phyloP scores from a whole-genome alignment of 2,329 filamentous ascomycete species.

The Sarocladiaceae sp. region DNA sequence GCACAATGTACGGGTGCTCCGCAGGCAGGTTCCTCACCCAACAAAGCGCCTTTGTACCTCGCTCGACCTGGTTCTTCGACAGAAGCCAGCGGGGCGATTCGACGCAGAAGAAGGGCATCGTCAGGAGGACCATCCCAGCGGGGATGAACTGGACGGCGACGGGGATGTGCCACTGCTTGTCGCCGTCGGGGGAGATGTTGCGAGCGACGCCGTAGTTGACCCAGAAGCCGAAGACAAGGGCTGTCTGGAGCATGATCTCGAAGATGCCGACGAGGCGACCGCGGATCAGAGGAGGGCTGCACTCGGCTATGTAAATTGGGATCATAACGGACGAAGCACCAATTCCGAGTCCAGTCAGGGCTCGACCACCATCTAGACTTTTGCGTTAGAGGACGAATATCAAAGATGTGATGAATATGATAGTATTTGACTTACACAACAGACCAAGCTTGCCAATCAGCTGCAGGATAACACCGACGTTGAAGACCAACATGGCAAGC shows the following conservation, averaged over 20 bases:
- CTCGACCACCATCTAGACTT: conserved; percentile 53
- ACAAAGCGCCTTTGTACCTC: conserved; percentile 52
- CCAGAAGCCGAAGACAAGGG: conserved; percentile 59
- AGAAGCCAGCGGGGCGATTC: conserved; percentile 68
- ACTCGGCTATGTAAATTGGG: conserved; percentile 55
- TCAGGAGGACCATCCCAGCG: conserved; percentile 49
- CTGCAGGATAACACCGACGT: conserved; percentile 67
- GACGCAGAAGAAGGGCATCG: conserved; percentile 53
- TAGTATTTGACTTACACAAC: no score
- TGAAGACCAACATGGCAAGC: conserved; percentile 56
- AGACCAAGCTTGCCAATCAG: conserved; percentile 62
- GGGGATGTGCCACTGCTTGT: conserved; percentile 60
- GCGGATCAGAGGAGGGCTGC: conserved; percentile 55
- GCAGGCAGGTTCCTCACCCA: conserved; percentile 56
- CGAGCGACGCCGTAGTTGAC: conserved; percentile 43
- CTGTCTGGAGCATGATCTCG: conserved; percentile 59
- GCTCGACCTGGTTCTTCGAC: conserved; percentile 50
- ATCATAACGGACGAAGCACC: conserved; percentile 58
- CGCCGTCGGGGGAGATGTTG: conserved; percentile 29
- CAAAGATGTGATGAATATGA: no score
- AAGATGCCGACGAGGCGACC: conserved; percentile 61
- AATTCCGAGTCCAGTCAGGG: conserved; percentile 57
- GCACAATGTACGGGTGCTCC: conserved; percentile 60
- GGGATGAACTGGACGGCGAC: conserved; percentile 63
- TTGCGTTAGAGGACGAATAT: no score